phyloP scores from a whole-genome alignment of 345 rosid genomes.

The Bretschneidera sinensis region DNA sequence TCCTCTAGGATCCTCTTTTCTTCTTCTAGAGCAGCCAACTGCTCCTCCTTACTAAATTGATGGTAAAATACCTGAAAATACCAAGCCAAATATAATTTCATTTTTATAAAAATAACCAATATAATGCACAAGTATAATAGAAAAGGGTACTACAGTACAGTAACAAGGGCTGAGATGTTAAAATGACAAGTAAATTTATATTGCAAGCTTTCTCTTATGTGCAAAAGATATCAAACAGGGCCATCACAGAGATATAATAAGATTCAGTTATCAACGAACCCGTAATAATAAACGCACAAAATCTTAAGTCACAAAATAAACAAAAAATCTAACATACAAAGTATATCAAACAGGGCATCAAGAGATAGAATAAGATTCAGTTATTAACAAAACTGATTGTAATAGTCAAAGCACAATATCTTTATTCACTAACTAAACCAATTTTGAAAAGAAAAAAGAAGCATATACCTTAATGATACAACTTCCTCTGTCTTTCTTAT shows the following conservation, averaged over 20 bases:
- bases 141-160: background rate
- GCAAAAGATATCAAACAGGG: background rate
- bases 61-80: conserved; percentile 56
- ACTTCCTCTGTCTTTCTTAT: conserved; percentile 94
- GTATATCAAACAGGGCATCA: too few species aligned
- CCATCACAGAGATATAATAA: background rate
- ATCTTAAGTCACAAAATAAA: too few species aligned
- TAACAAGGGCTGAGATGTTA: background rate
- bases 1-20: conserved; percentile 88
- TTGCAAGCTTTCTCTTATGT: background rate
- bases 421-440: too few species aligned
- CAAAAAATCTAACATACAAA: too few species aligned
- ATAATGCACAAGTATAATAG: too few species aligned
- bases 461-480: conserved; percentile 64
- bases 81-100: background rate
- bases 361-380: too few species aligned
- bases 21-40: conserved; percentile 67
- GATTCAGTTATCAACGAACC: conserved; percentile 1
- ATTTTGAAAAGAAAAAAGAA: background rate
- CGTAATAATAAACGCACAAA: too few species aligned
- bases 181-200: background rate
- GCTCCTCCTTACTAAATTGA: conserved; percentile 84
- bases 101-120: too few species aligned
- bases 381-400: background rate
- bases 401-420: too few species aligned